Evolutionary conservation across 441 rosid genomes (phyloP), one percentile per base, ranked within the genome.

Genomic region (Theobroma grandiflorum): DNA sequence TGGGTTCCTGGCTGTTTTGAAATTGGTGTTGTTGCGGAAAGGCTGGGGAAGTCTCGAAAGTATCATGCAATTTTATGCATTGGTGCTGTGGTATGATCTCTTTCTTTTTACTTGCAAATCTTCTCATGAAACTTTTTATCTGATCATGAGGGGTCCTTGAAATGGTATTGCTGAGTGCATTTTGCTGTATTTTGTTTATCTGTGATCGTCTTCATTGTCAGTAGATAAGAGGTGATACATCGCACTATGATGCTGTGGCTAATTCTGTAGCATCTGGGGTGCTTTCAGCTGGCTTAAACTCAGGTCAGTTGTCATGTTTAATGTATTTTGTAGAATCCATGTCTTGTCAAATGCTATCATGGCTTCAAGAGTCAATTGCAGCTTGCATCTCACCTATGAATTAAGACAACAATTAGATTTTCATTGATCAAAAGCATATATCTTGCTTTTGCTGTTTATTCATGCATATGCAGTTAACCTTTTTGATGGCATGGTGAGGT

Each of bases 1-100:
- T 95, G 99, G 99, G 99, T 95, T 87, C 99, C 99, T 57, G 99
- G 99, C 6, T 84, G 95, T 84, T 95, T 95, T 84, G 99, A 96
- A 88, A 91, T 95, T n/a, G 98, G 94, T 0, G 59, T 92, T 85
- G 95, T 85, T 77, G 98, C 99, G 0, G 87, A 95, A 72, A 90
- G 79, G 80, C 93, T 97, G 6, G 98, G 96, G 72, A 95, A 91
- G 83, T 92, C 98, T 8, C 81, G 80, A 71, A 94, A 89, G 10
- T 97, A 90, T 72, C 74, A 94, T 77, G 94, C 98, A 15, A 83
- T 97, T 77, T 77, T 97, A 64, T 97, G 99, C 76, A 93, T 95
- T 58, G 99, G 99, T 22, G 99, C 99, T 68, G 98, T 97, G 98
- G 99, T 96, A 93, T 77, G 92, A 77, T 81, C 74, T 67, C 59